Base-by-base conservation (phyloP, 352 stramenopile genomes). In the Blastocystis sp. region DNA sequence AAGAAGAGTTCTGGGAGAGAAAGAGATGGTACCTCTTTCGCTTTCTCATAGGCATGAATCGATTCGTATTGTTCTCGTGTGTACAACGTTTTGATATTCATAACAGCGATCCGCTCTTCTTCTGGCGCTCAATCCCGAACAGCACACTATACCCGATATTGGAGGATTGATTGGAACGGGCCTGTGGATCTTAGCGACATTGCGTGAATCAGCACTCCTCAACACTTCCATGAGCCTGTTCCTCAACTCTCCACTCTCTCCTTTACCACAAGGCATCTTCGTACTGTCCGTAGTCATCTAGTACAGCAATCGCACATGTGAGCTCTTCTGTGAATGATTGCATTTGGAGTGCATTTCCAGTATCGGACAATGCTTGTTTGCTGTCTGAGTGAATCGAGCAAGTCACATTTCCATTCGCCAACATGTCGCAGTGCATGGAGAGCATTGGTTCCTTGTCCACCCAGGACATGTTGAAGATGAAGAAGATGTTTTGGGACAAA, bases 401-500 rank as follows among this genome's bases (percentile, higher is more conserved):
- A 68, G 28, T 68, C 34, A 70, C 17, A 42, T 28, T 84, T 84
- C n/a, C 28, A 59, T 48, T 84, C 34, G 21, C 0, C n/a, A 38
- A 10, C 24, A 84, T 84, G 74, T 43, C 57, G 40, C 48, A 84
- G 17, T 68, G 57, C 54, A 84, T 84, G 43, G 74, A 69, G 28
- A 84, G 54, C 34, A 84, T 84, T 40, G 60, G 45, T 34, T 28
- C 52, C 11, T 38, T 84, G 57, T 68, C 21, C 24, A 21, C 28
- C 9, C 45, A 68, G 17, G 48, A 54, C 1, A 24, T 48, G 11
- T 17, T 45, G 61, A 66, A 69, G 57, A 70, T 69, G 28, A 84
- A 84, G 61, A 66, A 28, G 61, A 24, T 84, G 38, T 84, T 84
- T 52, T 84, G 74, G 74, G 60, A 84, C 24, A 52, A 54, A 11